Evolutionary conservation across 2,329 filamentous ascomycete genomes (phyloP), one percentile per base, ranked within the genome.

Genomic region (Penicillium verrucosum): DNA sequence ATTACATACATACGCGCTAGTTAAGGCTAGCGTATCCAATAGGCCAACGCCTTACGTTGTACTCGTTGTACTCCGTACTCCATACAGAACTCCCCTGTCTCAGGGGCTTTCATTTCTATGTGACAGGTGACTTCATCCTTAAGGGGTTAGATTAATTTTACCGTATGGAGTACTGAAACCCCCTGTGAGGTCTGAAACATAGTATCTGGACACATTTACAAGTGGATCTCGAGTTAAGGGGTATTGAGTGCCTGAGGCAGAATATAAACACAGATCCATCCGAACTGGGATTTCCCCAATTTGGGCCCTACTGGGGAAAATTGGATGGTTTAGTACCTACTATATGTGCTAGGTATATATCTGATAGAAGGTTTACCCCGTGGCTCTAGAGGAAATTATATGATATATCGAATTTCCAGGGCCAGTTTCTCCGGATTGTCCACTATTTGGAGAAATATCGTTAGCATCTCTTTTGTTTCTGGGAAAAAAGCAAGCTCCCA

Each of bases 361-460:
- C 32, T 5, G 23, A 12, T 9, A 48, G 10, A 6, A 11, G 37
- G 27, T 42, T 25, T 43, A 14, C 10, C 2, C 9, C 21, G 3
- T 47, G 12, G 21, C 5, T 30, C 16, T 30, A 29, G 25, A 14
- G 25, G 36, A 34, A 12, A 12, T 25, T 25, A n/a, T 25, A 6
- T 21, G 18, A 12, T 14, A 30, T 2, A 30, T 46, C 10, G 67
- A 68, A 37, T 67, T 65, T 36, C 62, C 62, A 5, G 66, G 63
- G 2, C 68, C 68, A n/a, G 52, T 58, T 50, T 63, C 55, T 51
- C 65, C 64, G 10, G 64, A 53, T 59, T 70, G 66, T 30, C 68
- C 68, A 57, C 68, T 70, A 21, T 47, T 18, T 0, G 3, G 11
- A 40, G n/a, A 18, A 32, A 41, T 9, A 36, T 1, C 10, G 32